These are phyloP conservation scores for Sophora flavescens DNA, from an alignment of 306 rosid genomes.

Conservation along the genomic window DNA sequence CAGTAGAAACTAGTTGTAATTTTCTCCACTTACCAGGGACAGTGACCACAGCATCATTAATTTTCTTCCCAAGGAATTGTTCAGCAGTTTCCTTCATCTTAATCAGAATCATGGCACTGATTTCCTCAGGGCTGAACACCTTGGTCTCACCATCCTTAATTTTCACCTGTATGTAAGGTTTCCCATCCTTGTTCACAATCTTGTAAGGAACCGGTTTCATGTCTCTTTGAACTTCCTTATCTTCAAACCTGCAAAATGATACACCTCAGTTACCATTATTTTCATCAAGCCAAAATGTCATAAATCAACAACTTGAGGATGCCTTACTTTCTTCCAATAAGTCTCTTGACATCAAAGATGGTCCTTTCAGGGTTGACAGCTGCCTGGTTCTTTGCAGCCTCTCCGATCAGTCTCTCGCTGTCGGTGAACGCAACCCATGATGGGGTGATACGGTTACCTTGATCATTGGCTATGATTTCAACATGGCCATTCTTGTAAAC, in stretches of 20 bases:
- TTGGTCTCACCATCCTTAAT: conserved; percentile 92
- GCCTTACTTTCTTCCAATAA: conserved; percentile 94
- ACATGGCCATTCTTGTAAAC: conserved; percentile 97
- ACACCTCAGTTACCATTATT: conserved; percentile 22
- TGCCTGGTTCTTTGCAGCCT: conserved; percentile 99
- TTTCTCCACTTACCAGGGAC: conserved; percentile 76
- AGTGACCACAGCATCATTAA: conserved; percentile 89
- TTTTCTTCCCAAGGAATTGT: conserved; percentile 95
- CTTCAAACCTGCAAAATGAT: conserved; percentile 69
- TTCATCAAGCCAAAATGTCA: neutral
- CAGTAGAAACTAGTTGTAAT: neutral
- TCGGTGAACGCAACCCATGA: conserved; percentile 97
- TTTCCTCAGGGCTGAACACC: conserved; percentile 98
- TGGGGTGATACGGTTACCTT: conserved; percentile 99
- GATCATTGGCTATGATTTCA: conserved; percentile 98
- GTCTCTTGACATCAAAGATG: conserved; percentile 96
- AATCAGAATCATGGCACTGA: conserved; percentile 86
- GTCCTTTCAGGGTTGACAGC: conserved; percentile 96
- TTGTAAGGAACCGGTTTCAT: conserved; percentile 89
- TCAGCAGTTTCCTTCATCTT: conserved; percentile 99
- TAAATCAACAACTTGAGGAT: conserved; percentile 5
- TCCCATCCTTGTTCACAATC: conserved; percentile 98
- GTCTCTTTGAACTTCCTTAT: conserved; percentile 91
- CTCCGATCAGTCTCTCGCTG: conserved; percentile 91
- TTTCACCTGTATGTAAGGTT: conserved; percentile 88